These are phyloP conservation scores for Tetrahymena thermophila DNA, from an alignment of 73 alveolate species.

Conservation along the genomic window DNA sequence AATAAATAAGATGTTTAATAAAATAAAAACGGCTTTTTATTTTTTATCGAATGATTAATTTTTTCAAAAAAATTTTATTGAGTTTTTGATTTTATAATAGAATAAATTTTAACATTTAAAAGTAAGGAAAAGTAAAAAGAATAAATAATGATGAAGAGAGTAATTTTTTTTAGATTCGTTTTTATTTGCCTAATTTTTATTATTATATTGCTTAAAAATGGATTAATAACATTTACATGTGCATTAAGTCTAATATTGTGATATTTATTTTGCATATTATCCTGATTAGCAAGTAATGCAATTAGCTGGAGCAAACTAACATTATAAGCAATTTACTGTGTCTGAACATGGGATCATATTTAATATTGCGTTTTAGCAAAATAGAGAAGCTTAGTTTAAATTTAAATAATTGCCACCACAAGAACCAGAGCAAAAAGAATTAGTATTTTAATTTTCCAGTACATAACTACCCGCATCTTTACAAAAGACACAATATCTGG, in stretches of 20 bases:
- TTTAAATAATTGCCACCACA: background rate
- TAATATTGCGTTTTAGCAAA: background rate
- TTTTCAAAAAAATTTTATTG: too few relatives aligned
- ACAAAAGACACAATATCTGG: background rate
- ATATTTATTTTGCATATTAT: background rate
- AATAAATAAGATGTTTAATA: background rate
- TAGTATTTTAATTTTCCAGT: background rate
- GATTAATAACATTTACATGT: background rate
- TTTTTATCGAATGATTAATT: too few relatives aligned
- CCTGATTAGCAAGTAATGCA: background rate
- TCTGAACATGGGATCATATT: background rate
- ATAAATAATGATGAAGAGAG: too few relatives aligned
- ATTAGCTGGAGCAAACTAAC: background rate
- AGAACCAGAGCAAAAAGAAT: background rate
- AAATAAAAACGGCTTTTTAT: too few relatives aligned
- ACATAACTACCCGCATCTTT: background rate
- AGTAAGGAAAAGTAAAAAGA: too few relatives aligned
- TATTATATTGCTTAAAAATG: too few relatives aligned
- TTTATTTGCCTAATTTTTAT: too few relatives aligned
- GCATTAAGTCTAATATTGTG: background rate
- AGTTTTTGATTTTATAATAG: too few relatives aligned
- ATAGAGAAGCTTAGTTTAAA: background rate
- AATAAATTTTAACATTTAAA: too few relatives aligned
- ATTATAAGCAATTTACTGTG: background rate
- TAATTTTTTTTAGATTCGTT: too few relatives aligned